phyloP scores from a whole-genome alignment of 2,329 filamentous ascomycete genomes.

The Colletotrichum echinochloae region DNA sequence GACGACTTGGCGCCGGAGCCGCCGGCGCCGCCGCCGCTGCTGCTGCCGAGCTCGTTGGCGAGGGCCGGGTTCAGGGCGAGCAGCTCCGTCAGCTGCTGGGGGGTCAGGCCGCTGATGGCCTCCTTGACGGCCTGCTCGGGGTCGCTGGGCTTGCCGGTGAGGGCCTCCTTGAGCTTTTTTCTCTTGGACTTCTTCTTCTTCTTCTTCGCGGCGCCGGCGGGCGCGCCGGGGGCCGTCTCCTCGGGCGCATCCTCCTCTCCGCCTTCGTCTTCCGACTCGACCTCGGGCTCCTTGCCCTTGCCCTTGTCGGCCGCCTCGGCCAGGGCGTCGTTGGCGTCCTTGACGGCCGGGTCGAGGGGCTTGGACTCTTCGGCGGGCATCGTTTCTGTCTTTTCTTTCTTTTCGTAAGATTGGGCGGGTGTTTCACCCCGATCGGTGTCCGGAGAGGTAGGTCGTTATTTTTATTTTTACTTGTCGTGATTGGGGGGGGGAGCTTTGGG shows the following conservation, averaged over 20 bases:
- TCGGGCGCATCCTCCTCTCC: slow-evolving; percentile 57
- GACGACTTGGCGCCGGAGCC: slow-evolving; percentile 52
- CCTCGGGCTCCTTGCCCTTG: slow-evolving; percentile 59
- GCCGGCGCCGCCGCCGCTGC: slow-evolving; percentile 48
- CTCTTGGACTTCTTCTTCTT: slow-evolving; percentile 77
- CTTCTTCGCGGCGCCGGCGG: slow-evolving; percentile 53
- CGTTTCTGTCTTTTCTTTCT: neutral
- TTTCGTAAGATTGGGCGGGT: slow-evolving; percentile 6
- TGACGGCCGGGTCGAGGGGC: slow-evolving; percentile 64
- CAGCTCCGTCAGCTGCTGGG: slow-evolving; percentile 72
- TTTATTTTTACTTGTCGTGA: slow-evolving; percentile 34
- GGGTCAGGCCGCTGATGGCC: slow-evolving; percentile 65
- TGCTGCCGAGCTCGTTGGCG: slow-evolving; percentile 65
- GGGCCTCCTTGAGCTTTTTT: slow-evolving; percentile 67
- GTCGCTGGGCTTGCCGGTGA: slow-evolving; percentile 52
- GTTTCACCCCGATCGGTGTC: neutral
- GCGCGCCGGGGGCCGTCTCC: slow-evolving; percentile 53
- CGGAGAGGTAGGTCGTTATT: neutral
- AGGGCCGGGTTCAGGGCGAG: slow-evolving; percentile 80
- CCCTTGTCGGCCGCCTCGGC: slow-evolving; percentile 50
- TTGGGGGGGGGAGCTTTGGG: slow-evolving; percentile 21
- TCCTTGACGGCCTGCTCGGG: slow-evolving; percentile 59
- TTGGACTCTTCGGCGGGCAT: slow-evolving; percentile 73
- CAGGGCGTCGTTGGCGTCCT: slow-evolving; percentile 58
- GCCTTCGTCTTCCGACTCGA: slow-evolving; percentile 62